Percentiles rank a stretch among this genome's conserved stretches.
These are phyloP conservation scores for Porogramme epimiltina DNA, from an alignment of 1,284 basidiomycete species.

Conservation along the genomic window DNA sequence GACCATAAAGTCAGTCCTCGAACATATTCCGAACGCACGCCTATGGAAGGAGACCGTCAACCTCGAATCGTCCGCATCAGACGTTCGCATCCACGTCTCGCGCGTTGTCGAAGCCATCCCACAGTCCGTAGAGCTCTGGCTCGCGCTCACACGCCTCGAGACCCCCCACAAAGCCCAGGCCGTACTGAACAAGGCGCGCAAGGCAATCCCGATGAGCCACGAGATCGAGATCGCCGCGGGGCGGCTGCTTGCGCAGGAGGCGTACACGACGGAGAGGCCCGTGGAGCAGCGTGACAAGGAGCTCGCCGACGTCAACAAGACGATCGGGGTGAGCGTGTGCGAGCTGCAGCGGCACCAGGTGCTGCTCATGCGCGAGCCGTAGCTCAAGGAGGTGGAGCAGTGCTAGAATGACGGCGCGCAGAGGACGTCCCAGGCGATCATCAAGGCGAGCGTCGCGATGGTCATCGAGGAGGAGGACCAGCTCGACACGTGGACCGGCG, in stretches of 20 bases:
- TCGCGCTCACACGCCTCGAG: conserved; percentile 93
- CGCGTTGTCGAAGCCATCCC: conserved; percentile 97
- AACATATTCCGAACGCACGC: conserved; percentile 95
- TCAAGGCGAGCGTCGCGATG: conserved; percentile 94
- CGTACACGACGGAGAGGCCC: conserved; percentile 50
- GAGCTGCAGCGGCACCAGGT: conserved; percentile 85
- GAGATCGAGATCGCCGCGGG: conserved; percentile 99
- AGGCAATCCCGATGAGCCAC: conserved; percentile 92
- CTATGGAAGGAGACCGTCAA: conserved; percentile 99
- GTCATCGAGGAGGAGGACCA: conserved; percentile 95
- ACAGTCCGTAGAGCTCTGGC: conserved; percentile 93
- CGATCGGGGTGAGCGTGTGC: conserved; percentile 83
- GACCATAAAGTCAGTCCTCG: conserved; percentile 66
- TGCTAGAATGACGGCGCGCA: conserved; percentile 88
- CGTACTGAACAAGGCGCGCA: conserved; percentile 95
- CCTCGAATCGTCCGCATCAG: conserved; percentile 86
- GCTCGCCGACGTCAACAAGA: conserved; percentile 80
- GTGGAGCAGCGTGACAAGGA: conserved; percentile 59
- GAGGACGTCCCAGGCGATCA: conserved; percentile 90
- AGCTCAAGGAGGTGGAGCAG: conserved; percentile 93
- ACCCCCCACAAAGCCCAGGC: conserved; percentile 88
- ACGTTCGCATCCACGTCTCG: conserved; percentile 89
- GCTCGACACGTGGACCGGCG: conserved; percentile 87
- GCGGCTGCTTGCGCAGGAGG: conserved; percentile 86
- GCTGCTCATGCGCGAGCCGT: conserved; percentile 90